Evolutionary conservation across 164 flowering plant genomes (phyloP), one percentile per base, ranked within the genome.

Genomic region (Vitis amurensis): DNA sequence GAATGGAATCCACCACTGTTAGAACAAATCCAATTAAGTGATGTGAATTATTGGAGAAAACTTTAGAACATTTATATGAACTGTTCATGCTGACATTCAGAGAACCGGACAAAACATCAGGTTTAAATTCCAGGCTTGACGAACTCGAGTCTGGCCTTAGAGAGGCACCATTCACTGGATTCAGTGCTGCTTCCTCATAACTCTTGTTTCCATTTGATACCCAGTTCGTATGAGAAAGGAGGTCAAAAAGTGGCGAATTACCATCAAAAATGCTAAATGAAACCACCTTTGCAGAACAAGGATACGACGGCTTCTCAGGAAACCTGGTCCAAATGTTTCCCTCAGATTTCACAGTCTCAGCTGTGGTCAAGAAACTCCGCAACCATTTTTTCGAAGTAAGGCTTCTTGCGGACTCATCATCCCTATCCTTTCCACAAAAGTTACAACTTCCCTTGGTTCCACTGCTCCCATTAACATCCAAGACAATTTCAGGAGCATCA

Each of bases 1-100:
- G 57, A 17, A 59, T 49, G 68, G 81, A 65, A 67, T 82, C 79
- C 63, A 56, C 66, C 23, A 68, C 37, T 57, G 76, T 68, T 29
- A 93, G 69, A 64, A 85, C 85, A 74, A 96, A 84, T 50, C 98
- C 99, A 81, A 93, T 67, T 50, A 86, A 77, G 49, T 68, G 68
- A 69, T 85, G 76, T 53, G 92, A 86, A 69, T 80, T 58, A 79
- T 87, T 87, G 27, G 98, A 88, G 74, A 96, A 89, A 59, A 96
- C 84, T 80, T 77, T 85, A 59, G 73, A 74, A 73, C 97, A 93
- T 70, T 74, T 84, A 71, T 75, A 86, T 11, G 68, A 61, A 61
- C 31, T 61, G 50, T 61, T 65, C 27, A 55, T 29, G 8, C 61
- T 78, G 70, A 31, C 55, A 65, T 68, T 72, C 16, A 70, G 37